Percentiles rank a stretch among this genome's conserved stretches.
Conservation (phyloP, 1,284 basidiomycete species). For the Tilletia indica region DNA sequence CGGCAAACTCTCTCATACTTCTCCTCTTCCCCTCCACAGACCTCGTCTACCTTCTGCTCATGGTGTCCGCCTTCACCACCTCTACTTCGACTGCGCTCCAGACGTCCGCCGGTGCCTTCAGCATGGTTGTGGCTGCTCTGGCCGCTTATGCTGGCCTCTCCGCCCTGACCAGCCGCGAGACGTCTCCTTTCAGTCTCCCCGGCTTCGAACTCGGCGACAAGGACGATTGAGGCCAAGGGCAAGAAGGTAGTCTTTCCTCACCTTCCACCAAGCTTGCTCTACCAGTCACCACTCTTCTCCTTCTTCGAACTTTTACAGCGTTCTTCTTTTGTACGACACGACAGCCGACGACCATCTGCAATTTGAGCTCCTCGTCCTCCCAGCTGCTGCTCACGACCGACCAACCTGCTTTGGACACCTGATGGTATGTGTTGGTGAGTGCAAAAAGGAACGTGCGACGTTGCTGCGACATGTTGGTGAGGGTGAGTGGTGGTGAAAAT, state of each 20-base stretch:
- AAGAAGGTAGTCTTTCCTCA: not conserved
- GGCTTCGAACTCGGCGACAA: not conserved
- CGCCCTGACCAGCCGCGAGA: not conserved
- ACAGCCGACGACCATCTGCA: too few species aligned
- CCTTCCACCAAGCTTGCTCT: not conserved
- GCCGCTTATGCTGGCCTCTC: not conserved
- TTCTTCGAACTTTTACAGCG: too few species aligned
- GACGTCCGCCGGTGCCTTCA: not conserved
- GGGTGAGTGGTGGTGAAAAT: not conserved
- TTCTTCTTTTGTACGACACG: too few species aligned
- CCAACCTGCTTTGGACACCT: too few species aligned
- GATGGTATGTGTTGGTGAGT: too few species aligned
- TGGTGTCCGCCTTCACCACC: not conserved
- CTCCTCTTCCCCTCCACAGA: not conserved
- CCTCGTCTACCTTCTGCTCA: conserved; percentile 2
- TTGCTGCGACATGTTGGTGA: too few species aligned
- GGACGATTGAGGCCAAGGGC: not conserved
- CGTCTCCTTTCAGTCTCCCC: not conserved
- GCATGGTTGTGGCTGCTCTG: not conserved
- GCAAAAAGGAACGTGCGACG: not conserved
- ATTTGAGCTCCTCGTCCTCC: too few species aligned
- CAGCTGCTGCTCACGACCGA: too few species aligned
- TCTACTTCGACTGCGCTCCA: not conserved
- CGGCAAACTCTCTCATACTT: not conserved
- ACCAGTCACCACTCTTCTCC: not conserved